Evolutionary conservation across 2,329 filamentous ascomycete genomes (phyloP).

Genomic region (Nemania diffusa): DNA sequence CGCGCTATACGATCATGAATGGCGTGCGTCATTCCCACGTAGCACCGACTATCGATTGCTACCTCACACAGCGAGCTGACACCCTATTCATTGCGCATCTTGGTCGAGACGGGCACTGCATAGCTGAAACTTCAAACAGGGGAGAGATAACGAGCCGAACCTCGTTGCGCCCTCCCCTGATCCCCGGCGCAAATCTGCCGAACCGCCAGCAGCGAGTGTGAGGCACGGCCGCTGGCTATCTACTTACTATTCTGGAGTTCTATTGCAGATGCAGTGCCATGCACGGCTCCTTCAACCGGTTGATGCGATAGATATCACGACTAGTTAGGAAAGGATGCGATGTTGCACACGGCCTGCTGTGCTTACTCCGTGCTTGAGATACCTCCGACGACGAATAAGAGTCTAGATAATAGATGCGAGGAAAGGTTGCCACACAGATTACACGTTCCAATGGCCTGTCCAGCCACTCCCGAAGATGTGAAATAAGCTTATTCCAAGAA

Average conservation of each 20-base stretch:
- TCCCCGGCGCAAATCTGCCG: not conserved
- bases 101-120: not conserved
- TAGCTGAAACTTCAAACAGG: not conserved
- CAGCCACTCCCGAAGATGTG: not conserved
- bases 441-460: not conserved
- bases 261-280: not conserved
- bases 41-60: not conserved
- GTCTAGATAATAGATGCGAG: not conserved
- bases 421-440: not conserved
- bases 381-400: not conserved
- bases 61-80: not conserved
- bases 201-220: not conserved
- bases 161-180: not conserved
- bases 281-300: not conserved
- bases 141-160: not conserved
- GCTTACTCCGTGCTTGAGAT: not conserved
- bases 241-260: too few species aligned
- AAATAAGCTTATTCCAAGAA: slow-evolving; percentile 2
- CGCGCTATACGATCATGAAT: not conserved
- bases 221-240: not conserved
- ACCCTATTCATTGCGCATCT: not conserved
- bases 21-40: not conserved
- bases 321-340: not conserved
- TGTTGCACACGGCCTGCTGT: not conserved
- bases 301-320: not conserved